Evolutionary conservation across 139 green algal species (phyloP), one percentile per base, ranked within the genome.

Genomic region (Chlorella sorokiniana): DNA sequence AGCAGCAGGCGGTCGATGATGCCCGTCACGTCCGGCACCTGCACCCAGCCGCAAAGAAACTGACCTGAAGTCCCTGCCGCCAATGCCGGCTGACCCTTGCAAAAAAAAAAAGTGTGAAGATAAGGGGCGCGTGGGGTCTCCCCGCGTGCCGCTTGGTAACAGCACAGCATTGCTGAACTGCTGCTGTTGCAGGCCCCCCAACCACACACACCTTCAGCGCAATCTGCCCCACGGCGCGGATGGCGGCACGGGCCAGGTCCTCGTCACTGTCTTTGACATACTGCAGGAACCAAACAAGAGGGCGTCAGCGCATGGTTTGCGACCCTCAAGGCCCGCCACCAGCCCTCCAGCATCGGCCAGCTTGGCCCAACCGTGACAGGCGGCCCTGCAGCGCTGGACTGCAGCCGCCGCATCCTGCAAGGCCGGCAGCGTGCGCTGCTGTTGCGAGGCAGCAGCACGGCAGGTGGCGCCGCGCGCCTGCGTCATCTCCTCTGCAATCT

Each of bases 1-100:
- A 92, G 74, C 83, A 99, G 89, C 83, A 99, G 88, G 16, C 95
- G 89, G 85, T 99, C 96, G 37, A 98, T 85, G 63, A 99, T 93
- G 78, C 95, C 95, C 37, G 88, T 87, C 14, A 95, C 89, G 59
- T 98, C 93, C 3, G 92, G 88, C 51, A 96, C 92, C 83, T 92
- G 81, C 69, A 52, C 8, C 3, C 16, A 44, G n/a, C n/a, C n/a
- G n/a, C n/a, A n/a, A n/a, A n/a, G n/a, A n/a, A n/a, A n/a, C n/a
- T n/a, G n/a, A n/a, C n/a, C n/a, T n/a, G n/a, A n/a, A n/a, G n/a
- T n/a, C n/a, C n/a, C n/a, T n/a, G n/a, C n/a, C n/a, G n/a, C n/a
- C n/a, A n/a, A n/a, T n/a, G n/a, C n/a, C n/a, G 11, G 48, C 48
- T 25, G 14, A 25, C 14, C 48, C 11, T 16, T 56, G 48, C 48